Percentiles rank a stretch among this genome's conserved stretches.
Evolutionary conservation across 176 grass and related monocot genomes (phyloP).

Genomic region (Tuctoria greenei): DNA sequence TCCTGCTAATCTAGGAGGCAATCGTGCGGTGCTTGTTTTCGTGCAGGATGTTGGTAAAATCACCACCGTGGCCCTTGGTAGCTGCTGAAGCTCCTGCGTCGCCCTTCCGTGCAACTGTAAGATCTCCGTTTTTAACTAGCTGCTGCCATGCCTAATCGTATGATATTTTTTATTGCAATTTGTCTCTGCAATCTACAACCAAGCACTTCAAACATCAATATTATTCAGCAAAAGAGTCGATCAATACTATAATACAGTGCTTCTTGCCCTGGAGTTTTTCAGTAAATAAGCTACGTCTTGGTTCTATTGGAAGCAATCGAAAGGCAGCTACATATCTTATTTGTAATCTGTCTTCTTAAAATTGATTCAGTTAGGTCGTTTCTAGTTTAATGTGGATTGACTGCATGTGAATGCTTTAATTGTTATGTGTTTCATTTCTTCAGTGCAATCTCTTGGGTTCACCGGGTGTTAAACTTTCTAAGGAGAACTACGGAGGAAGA

Average conservation of each 20-base stretch:
- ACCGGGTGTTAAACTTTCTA: neutral
- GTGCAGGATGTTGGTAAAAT: slow-evolving; percentile 44
- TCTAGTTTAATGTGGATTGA: neutral
- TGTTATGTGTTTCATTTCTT: neutral
- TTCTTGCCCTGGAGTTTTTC: neutral
- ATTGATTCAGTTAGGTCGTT: neutral
- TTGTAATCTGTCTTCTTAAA: neutral
- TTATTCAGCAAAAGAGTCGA: neutral
- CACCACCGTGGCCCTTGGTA: slow-evolving; percentile 31
- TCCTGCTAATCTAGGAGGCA: neutral
- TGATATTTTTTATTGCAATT: no score
- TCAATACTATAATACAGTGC: neutral
- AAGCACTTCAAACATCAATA: neutral
- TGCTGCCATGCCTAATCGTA: neutral
- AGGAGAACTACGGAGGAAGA: slow-evolving; percentile 32
- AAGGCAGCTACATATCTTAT: neutral
- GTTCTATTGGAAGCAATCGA: neutral
- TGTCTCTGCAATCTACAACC: no score
- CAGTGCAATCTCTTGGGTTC: slow-evolving; percentile 42
- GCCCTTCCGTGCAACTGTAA: slow-evolving; percentile 47
- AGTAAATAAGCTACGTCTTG: neutral
- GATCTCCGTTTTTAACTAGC: slow-evolving; percentile 25
- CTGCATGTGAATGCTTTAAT: neutral
- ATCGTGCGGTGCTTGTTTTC: neutral
- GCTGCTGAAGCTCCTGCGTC: slow-evolving; percentile 36